Base-by-base conservation (phyloP, 2,329 filamentous ascomycete species). In the Ophiocordyceps camponoti-leonardi region DNA sequence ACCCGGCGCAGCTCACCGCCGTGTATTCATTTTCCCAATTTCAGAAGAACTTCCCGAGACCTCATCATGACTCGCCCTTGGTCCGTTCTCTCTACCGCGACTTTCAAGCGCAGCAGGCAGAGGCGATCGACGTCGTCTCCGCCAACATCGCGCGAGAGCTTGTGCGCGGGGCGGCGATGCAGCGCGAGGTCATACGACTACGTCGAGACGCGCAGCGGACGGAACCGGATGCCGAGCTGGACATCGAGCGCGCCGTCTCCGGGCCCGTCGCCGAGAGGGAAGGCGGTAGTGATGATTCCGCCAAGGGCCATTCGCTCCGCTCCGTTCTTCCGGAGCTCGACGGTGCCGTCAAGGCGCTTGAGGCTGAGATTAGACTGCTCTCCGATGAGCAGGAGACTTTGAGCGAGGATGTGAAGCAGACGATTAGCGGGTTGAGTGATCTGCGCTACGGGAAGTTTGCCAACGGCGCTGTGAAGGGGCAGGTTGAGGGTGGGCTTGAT, bases 381-480 rank as follows among this genome's bases (percentile, higher is more conserved):
- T 75, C 85, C 52, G 66, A 72, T 31, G 81, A 90, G 52, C 77
- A 82, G 45, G 67, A 69, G 1, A 58, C 60, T 2, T 64, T 86
- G 3, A 61, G 83, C 6, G 67, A 72, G 4, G 73, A 76, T 12
- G 72, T 92, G 44, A 71, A 72, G 51, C 71, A 77, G 46, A 80
- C 73, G 0, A 73, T 92, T 16, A 81, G 81, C 30, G 77, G 75
- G 43, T 66, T 94, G 58, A 93, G 86, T 60, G 85, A 93, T 61
- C 68, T 94, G 46, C 78, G 84, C 42, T 90, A 92, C 55, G 86
- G 87, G 35, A 79, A 79, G 46, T 73, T 92, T 47, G 71, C 75
- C 33, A 82, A 83, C 50, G 61, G 69, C 20, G 69, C 77, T 48
- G 63, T 88, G 30, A 69, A 69, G 23, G 71, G 77, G 42, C 80